Base-by-base conservation (phyloP, 148 eudicot species). In the Chenopodium suecicum region DNA sequence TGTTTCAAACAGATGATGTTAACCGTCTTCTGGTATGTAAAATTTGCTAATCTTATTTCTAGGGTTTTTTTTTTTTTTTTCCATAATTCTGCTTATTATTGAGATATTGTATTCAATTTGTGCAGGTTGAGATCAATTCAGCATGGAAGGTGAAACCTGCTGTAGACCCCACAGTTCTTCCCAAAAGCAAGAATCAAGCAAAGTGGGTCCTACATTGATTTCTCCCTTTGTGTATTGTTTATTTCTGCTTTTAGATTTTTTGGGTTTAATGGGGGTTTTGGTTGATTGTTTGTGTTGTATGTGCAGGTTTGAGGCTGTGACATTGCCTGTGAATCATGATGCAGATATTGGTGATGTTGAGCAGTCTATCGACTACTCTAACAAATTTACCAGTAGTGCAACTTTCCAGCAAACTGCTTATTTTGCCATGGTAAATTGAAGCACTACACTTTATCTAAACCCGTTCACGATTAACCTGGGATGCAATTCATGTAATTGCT, bases 81-180 rank as follows among this genome's bases (percentile, higher is more conserved):
- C 16, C 9, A 22, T 2, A 23, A 44, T 73, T 72, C 13, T 48
- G 78, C 9, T 62, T 71, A 67, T 79, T 22, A 22, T 77, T 29
- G 11, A 9, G 46, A 76, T 10, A 34, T 75, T 48, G 2, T 4
- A 32, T 22, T 12, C 6, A 74, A 44, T 63, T 50, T 82, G 74
- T 82, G 17, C 86, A 96, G 99, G 87, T 90, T 76, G 92, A 96
- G 81, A 84, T 96, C 69, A 96, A 97, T 83, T 83, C 94, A 81
- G 92, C 99, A 20, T 97, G 99, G 99, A 96, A 96, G 88, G 93
- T 89, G 31, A 90, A 90, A 83, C 78, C 87, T 47, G 87, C 80
- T 34, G 81, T 84, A 52, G 98, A 96, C 85, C 97, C 90, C 62
- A 97, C 94, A 17, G 77, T 92, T 79, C 88, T 97, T 52, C 99